A percentile compares a stretch with the other conserved stretches of the same genome.
phyloP scores from a whole-genome alignment of 805 yeast species.

The Ogataea thermomethanolica region DNA sequence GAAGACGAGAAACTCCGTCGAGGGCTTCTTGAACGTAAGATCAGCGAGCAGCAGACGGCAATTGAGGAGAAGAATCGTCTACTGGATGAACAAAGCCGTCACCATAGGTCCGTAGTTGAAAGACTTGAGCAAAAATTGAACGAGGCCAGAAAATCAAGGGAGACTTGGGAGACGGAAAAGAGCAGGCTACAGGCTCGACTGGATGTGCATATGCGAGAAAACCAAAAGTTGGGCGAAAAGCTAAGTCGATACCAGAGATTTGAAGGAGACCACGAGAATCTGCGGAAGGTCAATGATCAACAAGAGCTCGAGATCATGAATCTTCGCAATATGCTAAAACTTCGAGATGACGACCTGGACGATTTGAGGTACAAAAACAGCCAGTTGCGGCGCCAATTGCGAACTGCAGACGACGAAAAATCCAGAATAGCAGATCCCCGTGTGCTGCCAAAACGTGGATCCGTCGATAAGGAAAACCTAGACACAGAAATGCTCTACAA shows the following conservation, averaged over 20 bases:
- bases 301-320: not conserved
- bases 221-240: not conserved
- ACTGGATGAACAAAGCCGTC: constrained; percentile 1
- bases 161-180: not conserved
- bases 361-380: not conserved
- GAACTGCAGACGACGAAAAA: not conserved
- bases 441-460: too few relatives aligned
- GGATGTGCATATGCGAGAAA: not conserved
- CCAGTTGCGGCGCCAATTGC: not conserved
- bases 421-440: not conserved
- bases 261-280: not conserved
- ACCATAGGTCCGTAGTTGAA: constrained; percentile 1
- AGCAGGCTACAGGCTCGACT: not conserved
- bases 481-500: constrained; percentile 12
- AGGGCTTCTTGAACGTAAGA: constrained; percentile 5
- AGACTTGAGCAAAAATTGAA: constrained; percentile 1
- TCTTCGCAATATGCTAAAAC: not conserved
- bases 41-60: constrained; percentile 5
- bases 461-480: not conserved
- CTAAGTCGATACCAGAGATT: not conserved
- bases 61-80: constrained; percentile 3
- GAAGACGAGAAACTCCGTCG: constrained; percentile 6
- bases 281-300: not conserved
- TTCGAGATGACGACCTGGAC: not conserved
- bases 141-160: not conserved